Evolutionary conservation across 2,329 filamentous ascomycete genomes (phyloP).

Genomic region (Penicillium nordicum): DNA sequence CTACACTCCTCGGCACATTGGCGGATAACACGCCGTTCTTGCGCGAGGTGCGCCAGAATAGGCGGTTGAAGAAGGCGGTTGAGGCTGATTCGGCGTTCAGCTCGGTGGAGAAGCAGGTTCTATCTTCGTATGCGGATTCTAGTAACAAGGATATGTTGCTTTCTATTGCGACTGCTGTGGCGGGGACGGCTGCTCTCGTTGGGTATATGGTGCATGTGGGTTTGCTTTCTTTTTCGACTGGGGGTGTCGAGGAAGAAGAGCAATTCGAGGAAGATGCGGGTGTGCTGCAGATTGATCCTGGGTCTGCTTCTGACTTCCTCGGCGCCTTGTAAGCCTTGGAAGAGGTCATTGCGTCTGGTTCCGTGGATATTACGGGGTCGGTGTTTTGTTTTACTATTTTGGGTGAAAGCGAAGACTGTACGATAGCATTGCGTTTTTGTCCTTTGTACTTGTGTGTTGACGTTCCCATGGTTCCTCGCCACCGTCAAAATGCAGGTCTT

Average conservation of each 20-base stretch:
- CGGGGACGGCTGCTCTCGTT: slow-evolving; percentile 34
- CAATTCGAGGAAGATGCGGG: slow-evolving; percentile 13
- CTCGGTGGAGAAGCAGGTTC: slow-evolving; percentile 21
- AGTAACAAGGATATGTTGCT: slow-evolving; percentile 35
- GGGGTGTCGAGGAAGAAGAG: neutral
- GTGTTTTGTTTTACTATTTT: neutral
- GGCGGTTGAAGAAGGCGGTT: slow-evolving; percentile 35
- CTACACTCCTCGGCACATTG: slow-evolving; percentile 34
- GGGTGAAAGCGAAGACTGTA: slow-evolving; percentile 6
- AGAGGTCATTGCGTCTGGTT: neutral
- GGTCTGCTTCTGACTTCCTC: slow-evolving; percentile 19
- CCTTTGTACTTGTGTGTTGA: neutral
- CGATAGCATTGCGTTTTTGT: slow-evolving; percentile 4
- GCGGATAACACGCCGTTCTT: slow-evolving; percentile 39
- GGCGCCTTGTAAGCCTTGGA: neutral
- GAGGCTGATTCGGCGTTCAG: slow-evolving; percentile 27
- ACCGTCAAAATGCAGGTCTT: neutral
- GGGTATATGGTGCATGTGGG: slow-evolving; percentile 38
- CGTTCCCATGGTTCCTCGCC: neutral
- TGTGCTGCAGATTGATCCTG: slow-evolving; percentile 3
- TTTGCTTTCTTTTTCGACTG: slow-evolving; percentile 16
- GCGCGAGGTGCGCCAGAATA: slow-evolving; percentile 36
- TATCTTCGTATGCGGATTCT: slow-evolving; percentile 24
- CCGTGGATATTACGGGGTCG: neutral
- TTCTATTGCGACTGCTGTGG: slow-evolving; percentile 36